Evolutionary conservation across 441 rosid species (phyloP), one percentile per base, ranked within the genome.

Genomic region (Erysimum cheiri): DNA sequence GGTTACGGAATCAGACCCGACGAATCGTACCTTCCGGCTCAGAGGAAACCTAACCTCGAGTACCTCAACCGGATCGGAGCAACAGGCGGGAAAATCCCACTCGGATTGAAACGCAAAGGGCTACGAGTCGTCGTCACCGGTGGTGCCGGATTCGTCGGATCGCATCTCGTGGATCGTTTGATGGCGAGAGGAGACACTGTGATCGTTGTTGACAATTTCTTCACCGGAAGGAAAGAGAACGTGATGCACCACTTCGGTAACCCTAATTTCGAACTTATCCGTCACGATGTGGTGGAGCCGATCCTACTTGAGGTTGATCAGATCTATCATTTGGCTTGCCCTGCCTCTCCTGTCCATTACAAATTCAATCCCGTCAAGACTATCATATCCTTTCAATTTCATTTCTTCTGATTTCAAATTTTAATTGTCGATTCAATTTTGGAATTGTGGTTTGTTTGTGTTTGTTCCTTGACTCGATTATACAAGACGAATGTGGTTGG

Each of bases 311-410:
- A 88, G 60, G 91, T 88, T 39, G 94, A 88, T 68, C 94, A 88
- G 88, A 86, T 88, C 86, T 88, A 88, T 68, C 94, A 88, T 60
- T 67, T 88, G 60, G 94, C 94, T 26, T 88, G 94, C 64, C 94
- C 94, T 53, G 94, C 94, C n/a, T 88, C 94, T 3, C 96, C 96
- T 52, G 96, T 90, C 11, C 96, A 90, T 53, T 90, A 90, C 88
- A 90, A 90, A 69, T 90, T 86, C 85, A 90, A 90, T 66, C 96
- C 96, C 15, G 90, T 88, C 87, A 90, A 88, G 73, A 90, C 96
- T 7, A 90, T 90, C 80, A 86, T 86, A 85, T 86, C 94, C 94
- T 86, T 49, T 44, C 17, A 6, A 12, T 13, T 35, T 24, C 26
- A 4, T 12, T 17, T 9, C 3, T 1, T 46, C 8, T 22, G 35